Base-by-base conservation (phyloP, 441 rosid genomes). In the Pelargonium fulgidum region DNA sequence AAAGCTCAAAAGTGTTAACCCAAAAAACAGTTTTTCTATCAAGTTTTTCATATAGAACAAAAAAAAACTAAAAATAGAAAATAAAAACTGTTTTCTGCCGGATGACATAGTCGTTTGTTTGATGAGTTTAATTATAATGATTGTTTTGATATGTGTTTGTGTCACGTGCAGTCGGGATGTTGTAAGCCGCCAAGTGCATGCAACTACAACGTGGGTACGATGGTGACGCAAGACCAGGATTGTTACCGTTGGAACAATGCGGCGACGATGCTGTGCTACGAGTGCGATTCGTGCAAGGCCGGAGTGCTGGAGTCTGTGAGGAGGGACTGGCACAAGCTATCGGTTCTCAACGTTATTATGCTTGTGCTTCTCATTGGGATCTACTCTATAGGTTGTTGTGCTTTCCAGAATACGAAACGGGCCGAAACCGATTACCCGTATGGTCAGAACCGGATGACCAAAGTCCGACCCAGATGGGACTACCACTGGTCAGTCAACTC, bases 111-210 rank as follows among this genome's bases (percentile, higher is more conserved):
- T 22, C 24, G 24, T 22, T 0, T 22, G 24, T 22, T 22, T 22
- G 24, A 22, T 0, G 24, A 1, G 24, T 22, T n/a, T n/a, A n/a
- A n/a, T 22, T 22, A 22, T 22, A 22, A 22, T 22, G 24, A 0
- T 22, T 22, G 24, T 22, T 22, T 22, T 29, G 14, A 41, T 8
- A 13, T 56, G 39, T n/a, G n/a, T n/a, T n/a, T 2, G 56, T 45
- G 50, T 22, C 2, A 7, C 12, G 50, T 41, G 70, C 77, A 87
- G 97, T 91, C 97, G 0, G 97, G 98, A 47, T 93, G 98, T 33
- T 93, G 97, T 73, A 93, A 91, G 83, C 93, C 98, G 61, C 97
- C 97, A 6, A 88, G 91, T 2, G 73, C 94, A 8, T 93, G 98
- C 73, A 81, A 68, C 33, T 88, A 87, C 82, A 77, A 82, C 79